Percentiles rank a stretch among this genome's conserved stretches.
phyloP scores from a whole-genome alignment of 768 basidiomycete species.

The Leccinellum rugosiceps region DNA sequence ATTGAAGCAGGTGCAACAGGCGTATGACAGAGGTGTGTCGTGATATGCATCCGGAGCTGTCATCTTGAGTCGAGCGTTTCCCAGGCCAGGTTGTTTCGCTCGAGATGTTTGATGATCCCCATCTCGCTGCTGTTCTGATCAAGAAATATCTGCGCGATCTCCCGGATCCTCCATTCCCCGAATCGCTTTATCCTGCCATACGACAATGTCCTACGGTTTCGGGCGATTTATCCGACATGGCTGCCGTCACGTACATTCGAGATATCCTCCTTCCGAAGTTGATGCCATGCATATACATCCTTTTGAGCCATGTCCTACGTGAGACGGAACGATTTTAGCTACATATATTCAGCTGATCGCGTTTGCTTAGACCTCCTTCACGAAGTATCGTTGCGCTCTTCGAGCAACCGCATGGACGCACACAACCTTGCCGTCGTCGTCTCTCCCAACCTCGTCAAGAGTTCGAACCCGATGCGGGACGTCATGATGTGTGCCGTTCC shows the following conservation, averaged over 20 bases:
- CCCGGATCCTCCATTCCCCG: slow-evolving; percentile 75
- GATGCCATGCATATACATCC: slow-evolving; percentile 67
- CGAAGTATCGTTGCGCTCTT: slow-evolving; percentile 67
- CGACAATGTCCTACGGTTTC: slow-evolving; percentile 63
- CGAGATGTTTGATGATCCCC: slow-evolving; percentile 69
- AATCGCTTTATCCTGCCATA: slow-evolving; percentile 61
- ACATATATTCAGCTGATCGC: slow-evolving; percentile 6
- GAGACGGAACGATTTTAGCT: slow-evolving; percentile 22
- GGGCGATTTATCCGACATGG: slow-evolving; percentile 51
- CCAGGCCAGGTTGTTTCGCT: slow-evolving; percentile 77
- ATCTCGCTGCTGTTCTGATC: slow-evolving; percentile 79
- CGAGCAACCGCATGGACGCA: slow-evolving; percentile 76
- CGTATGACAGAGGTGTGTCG: slow-evolving; percentile 71
- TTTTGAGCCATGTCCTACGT: slow-evolving; percentile 70
- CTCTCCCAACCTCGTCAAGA: slow-evolving; percentile 73
- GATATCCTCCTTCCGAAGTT: slow-evolving; percentile 65
- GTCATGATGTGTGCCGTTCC: slow-evolving; percentile 71
- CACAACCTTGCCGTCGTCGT: slow-evolving; percentile 79
- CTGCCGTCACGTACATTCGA: slow-evolving; percentile 61
- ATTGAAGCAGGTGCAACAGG: slow-evolving; percentile 73
- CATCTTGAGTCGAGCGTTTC: slow-evolving; percentile 5
- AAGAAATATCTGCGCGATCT: slow-evolving; percentile 85
- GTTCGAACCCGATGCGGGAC: slow-evolving; percentile 65
- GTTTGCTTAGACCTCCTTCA: slow-evolving; percentile 63
- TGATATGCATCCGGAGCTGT: background rate